phyloP scores from a whole-genome alignment of 169 alveolate genomes.

The Babesia ovis region DNA sequence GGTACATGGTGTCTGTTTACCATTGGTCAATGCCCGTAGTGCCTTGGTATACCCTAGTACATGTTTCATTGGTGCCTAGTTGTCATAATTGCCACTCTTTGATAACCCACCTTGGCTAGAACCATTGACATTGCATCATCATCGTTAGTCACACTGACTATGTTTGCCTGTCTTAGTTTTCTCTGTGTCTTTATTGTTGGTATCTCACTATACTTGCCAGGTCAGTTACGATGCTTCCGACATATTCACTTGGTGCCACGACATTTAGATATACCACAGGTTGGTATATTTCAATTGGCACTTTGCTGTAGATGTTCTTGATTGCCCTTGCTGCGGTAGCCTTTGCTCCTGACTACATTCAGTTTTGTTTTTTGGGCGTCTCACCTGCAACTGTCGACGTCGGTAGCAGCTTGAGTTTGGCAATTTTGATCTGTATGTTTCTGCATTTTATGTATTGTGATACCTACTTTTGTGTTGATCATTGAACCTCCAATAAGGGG shows the following conservation, averaged over 20 bases:
- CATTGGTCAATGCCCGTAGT: conserved; percentile 33
- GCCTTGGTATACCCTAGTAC: conserved; percentile 37
- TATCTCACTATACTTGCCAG: conserved; percentile 6
- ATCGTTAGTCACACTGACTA: conserved; percentile 6
- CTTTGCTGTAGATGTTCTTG: conserved; percentile 32
- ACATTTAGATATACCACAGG: conserved; percentile 24
- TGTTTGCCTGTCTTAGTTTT: conserved; percentile 14
- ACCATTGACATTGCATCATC: background rate
- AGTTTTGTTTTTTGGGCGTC: background rate
- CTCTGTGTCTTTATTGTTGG: background rate
- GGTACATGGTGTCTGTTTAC: background rate
- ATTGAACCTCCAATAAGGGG: conserved; percentile 39
- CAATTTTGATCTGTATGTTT: conserved; percentile 6
- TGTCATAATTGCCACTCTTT: background rate
- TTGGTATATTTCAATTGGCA: conserved; percentile 19
- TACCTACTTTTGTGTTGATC: conserved; percentile 13
- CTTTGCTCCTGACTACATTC: conserved; percentile 31
- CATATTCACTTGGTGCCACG: conserved; percentile 26
- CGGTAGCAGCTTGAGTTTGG: conserved; percentile 28
- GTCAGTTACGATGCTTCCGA: conserved; percentile 29
- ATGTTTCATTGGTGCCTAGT: conserved; percentile 43
- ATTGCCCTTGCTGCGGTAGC: conserved; percentile 28
- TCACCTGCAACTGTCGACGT: conserved; percentile 29
- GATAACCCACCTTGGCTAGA: conserved; percentile 21
- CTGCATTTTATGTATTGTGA: background rate